Evolutionary conservation across 2,329 filamentous ascomycete genomes (phyloP), one percentile per base, ranked within the genome.

Genomic region (Talaromyces sp.): DNA sequence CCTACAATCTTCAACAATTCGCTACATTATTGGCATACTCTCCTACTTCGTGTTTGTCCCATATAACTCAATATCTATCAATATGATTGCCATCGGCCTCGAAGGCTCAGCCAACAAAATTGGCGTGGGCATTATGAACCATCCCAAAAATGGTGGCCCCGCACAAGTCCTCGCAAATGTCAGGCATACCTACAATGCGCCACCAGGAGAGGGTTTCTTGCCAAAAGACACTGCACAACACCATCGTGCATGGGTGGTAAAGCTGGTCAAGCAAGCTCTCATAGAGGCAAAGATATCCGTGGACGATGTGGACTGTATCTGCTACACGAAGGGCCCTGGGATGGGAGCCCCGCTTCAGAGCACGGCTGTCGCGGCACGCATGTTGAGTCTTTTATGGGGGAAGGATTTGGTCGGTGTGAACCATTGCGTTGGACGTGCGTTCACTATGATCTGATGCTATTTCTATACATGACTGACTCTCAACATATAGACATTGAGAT

Each of bases 51-150:
- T n/a, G n/a, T n/a, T n/a, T n/a, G n/a, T n/a, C n/a, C n/a, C n/a
- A n/a, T n/a, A n/a, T n/a, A n/a, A n/a, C n/a, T n/a, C n/a, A n/a
- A n/a, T n/a, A n/a, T 52, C n/a, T 52, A 3, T 28, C 16, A 25
- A 4, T 25, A 87, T 87, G 81, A 88, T 90, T 68, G 84, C 87
- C 33, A 83, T 91, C 70, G 88, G 88, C 23, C 83, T 91, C 74
- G 95, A 99, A 82, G 93, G 95, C 76, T 96, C 92, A 63, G 95
- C 95, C 78, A 99, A 99, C 83, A 99, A 99, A 79, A 87, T 99
- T 59, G 95, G 93, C 68, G 89, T 98, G 63, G 95, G 95, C 72
- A 82, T 99, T 63, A 96, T 99, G 75, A 85, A 87, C 25, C 95
- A 98, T 80, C 79, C 66, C 72, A 79, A 79, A 31, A 79, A 82